A percentile compares a stretch with the other conserved stretches of the same genome.
These are phyloP conservation scores for Podosphaera fusca DNA, from an alignment of 2,329 filamentous ascomycete genomes.

Conservation along the genomic window DNA sequence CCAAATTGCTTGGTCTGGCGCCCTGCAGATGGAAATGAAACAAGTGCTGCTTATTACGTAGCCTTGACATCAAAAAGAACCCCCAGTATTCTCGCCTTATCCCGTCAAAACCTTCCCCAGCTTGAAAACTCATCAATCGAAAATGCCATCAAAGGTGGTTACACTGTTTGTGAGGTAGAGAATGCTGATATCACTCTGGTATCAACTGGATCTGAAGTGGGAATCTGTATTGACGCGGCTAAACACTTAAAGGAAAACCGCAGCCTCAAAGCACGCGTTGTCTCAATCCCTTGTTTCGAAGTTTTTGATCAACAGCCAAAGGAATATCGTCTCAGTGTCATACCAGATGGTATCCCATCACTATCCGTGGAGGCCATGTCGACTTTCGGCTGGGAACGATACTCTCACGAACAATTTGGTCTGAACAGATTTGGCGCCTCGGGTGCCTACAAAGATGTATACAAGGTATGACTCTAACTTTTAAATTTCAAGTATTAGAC, in stretches of 20 bases:
- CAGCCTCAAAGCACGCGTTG: slow-evolving; percentile 68
- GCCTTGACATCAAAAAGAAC: slow-evolving; percentile 76
- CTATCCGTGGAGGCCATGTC: slow-evolving; percentile 91
- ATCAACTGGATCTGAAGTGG: slow-evolving; percentile 88
- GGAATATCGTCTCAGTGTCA: slow-evolving; percentile 80
- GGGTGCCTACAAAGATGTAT: slow-evolving; percentile 92
- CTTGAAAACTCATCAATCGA: slow-evolving; percentile 84
- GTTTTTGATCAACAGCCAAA: slow-evolving; percentile 86
- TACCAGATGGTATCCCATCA: slow-evolving; percentile 83
- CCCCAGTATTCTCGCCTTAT: slow-evolving; percentile 80
- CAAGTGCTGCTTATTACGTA: slow-evolving; percentile 89
- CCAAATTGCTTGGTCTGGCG: slow-evolving; percentile 99
- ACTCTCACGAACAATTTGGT: slow-evolving; percentile 97
- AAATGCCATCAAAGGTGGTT: slow-evolving; percentile 82
- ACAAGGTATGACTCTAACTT: slow-evolving; percentile 38
- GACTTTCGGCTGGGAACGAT: slow-evolving; percentile 97
- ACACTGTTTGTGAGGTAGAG: slow-evolving; percentile 67
- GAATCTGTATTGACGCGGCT: slow-evolving; percentile 77
- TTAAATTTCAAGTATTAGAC: slow-evolving; percentile 17
- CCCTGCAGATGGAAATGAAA: slow-evolving; percentile 95
- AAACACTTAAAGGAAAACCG: slow-evolving; percentile 80
- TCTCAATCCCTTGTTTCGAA: slow-evolving; percentile 91
- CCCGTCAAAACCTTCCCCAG: slow-evolving; percentile 94
- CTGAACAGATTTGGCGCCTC: slow-evolving; percentile 97
- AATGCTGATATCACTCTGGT: slow-evolving; percentile 73